Evolutionary conservation across 2,329 filamentous ascomycete species (phyloP).

Genomic region (Ceratocystis destructans): DNA sequence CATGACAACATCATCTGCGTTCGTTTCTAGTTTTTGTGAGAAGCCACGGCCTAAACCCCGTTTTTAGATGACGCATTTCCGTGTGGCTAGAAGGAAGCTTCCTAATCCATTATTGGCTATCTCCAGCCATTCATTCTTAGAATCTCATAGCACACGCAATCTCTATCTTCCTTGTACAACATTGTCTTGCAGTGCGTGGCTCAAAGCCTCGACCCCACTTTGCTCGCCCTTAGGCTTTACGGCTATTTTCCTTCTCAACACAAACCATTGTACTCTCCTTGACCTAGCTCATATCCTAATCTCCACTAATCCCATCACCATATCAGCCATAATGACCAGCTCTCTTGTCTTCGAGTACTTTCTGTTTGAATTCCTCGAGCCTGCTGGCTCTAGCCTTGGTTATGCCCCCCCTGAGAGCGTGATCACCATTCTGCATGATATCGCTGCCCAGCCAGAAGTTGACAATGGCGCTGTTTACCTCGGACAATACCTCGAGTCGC

Average conservation of each 20-base stretch:
- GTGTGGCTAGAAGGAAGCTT: neutral
- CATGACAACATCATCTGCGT: neutral
- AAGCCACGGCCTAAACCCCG: neutral
- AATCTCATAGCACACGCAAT: neutral
- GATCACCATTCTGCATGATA: constrained; percentile 15
- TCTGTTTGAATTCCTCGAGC: constrained; percentile 26
- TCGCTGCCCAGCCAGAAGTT: constrained; percentile 19
- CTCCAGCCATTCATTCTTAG: no score
- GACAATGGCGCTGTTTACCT: constrained; percentile 27
- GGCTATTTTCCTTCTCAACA: neutral
- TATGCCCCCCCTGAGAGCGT: constrained; percentile 23
- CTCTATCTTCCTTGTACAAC: neutral
- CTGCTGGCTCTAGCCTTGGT: constrained; percentile 23
- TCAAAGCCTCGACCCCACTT: constrained; percentile 8
- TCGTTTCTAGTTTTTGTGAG: neutral
- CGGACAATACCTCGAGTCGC: constrained; percentile 27
- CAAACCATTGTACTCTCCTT: neutral
- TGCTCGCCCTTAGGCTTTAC: neutral
- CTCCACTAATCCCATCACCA: neutral
- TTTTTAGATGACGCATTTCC: neutral
- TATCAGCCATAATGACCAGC: constrained; percentile 22
- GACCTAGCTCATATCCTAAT: neutral
- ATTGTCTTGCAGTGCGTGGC: neutral
- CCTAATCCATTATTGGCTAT: neutral
- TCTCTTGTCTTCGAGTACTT: constrained; percentile 25